Conservation (phyloP, 2,329 filamentous ascomycete genomes). For the Verticillium isaacii region DNA sequence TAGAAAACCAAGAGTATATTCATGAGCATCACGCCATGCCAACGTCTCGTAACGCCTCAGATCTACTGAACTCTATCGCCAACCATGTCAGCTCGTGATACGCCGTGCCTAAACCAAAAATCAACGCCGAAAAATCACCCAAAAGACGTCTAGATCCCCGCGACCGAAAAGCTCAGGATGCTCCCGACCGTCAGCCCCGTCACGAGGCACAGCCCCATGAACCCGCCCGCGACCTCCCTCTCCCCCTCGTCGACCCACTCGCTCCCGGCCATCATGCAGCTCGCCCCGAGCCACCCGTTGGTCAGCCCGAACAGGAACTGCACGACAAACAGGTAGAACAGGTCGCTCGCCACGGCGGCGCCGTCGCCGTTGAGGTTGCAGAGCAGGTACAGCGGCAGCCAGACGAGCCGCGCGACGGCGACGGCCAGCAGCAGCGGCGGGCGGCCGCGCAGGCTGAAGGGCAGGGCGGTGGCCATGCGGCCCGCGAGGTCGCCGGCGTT, state of each 20-base stretch:
- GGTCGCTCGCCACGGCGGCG: constrained; percentile 70
- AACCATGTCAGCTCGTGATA: neutral
- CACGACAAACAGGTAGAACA: constrained; percentile 82
- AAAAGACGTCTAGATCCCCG: constrained; percentile 35
- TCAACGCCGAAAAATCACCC: neutral
- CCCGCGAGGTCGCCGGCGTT: constrained; percentile 83
- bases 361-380: constrained; percentile 83
- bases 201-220: constrained; percentile 91
- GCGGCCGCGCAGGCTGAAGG: constrained; percentile 50
- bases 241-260: constrained; percentile 80
- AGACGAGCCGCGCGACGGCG: constrained; percentile 59
- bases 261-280: constrained; percentile 85
- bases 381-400: constrained; percentile 80
- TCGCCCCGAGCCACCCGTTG: constrained; percentile 83
- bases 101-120: neutral
- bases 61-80: neutral
- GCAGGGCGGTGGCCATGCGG: constrained; percentile 61
- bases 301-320: constrained; percentile 79
- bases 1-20: too few species aligned
- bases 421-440: constrained; percentile 66
- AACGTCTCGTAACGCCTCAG: neutral
- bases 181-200: constrained; percentile 81
- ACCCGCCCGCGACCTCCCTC: constrained; percentile 82
- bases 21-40: too few species aligned
- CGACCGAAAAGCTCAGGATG: constrained; percentile 76